Base-by-base conservation (phyloP, 805 yeast species). In the Scheffersomyces ergatensis region DNA sequence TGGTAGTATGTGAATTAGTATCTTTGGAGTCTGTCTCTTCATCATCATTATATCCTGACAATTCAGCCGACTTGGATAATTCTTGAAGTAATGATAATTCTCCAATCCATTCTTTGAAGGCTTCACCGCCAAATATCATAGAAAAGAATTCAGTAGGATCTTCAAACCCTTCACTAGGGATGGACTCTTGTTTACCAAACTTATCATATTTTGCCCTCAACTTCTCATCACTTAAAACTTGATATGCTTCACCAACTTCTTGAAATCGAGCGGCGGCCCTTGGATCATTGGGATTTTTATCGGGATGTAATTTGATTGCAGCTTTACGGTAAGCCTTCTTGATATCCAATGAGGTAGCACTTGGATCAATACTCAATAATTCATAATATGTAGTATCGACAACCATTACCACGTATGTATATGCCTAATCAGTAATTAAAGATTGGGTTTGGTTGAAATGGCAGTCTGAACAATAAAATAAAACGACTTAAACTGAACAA, bases 121-220 rank as follows among this genome's bases (percentile, higher is more conserved):
- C 82, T 46, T 84, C 90, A 42, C 95, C 95, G 43, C 95, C 95
- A 62, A 86, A 93, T 30, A 93, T 87, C 58, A 76, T 74, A 19
- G 85, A 77, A 64, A 93, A 89, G 54, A 89, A 84, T 57, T 90
- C 96, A 38, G 78, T 72, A 0, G 97, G 95, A 58, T 85, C 92
- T 50, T 81, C 88, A 53, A 83, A 83, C 3, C 88, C 89, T 46
- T 82, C 86, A 9, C 43, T 38, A 13, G 65, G 65, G 23, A 82
- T 77, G 13, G 85, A 83, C 46, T 78, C 81, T 43, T 84, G 87
- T 54, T 80, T 83, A 37, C 95, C 95, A 50, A 64, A 81, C 60
- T 82, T 82, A 55, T 86, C 92, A 57, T 86, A 86, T 46, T 81
- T 78, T 8, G 75, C 67, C 50, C 93, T 70, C 42, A 84, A 67